Percentiles rank a stretch among this genome's conserved stretches.
Conservation (phyloP, 176 grass and related monocot genomes). For the Dendrocalamus sinicus region DNA sequence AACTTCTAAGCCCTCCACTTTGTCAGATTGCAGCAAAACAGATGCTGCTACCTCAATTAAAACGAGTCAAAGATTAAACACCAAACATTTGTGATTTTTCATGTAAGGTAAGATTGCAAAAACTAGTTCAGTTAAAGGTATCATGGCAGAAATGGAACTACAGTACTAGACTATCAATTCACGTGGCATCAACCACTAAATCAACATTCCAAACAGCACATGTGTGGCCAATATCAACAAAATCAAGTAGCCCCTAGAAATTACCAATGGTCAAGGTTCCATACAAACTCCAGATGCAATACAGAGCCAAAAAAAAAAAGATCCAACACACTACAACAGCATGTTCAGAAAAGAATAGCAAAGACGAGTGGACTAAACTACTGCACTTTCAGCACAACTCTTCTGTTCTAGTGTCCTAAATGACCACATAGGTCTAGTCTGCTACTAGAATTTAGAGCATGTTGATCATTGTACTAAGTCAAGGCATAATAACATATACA, state of each 20-base stretch:
- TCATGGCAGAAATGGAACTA: not conserved
- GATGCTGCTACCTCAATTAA: conserved; percentile 41
- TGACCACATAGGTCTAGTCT: not conserved
- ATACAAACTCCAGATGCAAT: not conserved
- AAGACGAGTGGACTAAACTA: not conserved
- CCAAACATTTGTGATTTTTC: not conserved
- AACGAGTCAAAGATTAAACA: not conserved
- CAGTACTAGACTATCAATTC: not conserved
- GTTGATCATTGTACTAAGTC: no score
- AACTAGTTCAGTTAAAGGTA: not conserved
- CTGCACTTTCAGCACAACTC: no score
- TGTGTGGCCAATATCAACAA: not conserved
- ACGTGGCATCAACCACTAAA: not conserved
- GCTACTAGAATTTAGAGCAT: not conserved
- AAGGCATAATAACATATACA: no score
- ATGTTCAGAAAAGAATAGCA: not conserved
- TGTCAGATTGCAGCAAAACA: conserved; percentile 40
- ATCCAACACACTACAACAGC: not conserved
- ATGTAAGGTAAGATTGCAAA: not conserved
- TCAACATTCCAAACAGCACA: not conserved
- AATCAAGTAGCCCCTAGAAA: not conserved
- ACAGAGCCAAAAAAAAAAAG: not conserved
- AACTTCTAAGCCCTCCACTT: conserved; percentile 53
- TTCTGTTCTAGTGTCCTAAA: not conserved
- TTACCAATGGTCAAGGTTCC: not conserved